These are phyloP conservation scores for Debaryomycetaceae sp. DNA, from an alignment of 1,139 yeast species.

Conservation along the genomic window DNA sequence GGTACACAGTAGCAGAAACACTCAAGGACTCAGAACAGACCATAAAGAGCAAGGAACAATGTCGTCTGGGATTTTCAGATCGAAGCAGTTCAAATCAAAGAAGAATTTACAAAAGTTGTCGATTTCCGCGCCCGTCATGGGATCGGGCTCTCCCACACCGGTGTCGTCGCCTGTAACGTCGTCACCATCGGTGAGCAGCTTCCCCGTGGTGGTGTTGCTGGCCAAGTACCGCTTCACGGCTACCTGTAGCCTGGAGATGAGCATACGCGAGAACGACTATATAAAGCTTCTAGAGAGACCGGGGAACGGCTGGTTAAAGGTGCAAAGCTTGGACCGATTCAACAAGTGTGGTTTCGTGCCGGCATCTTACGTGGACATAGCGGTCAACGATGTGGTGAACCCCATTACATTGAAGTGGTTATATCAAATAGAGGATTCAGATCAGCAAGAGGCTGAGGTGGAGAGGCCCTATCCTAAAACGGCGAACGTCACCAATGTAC, in stretches of 20 bases:
- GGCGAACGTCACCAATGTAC: conserved; percentile 2
- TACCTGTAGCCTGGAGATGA: conserved; percentile 24
- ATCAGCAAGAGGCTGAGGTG: conserved; percentile 2
- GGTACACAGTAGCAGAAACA: background rate
- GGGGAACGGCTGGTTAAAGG: conserved; percentile 38
- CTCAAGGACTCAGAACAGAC: no score
- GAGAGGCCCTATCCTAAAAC: conserved; percentile 4
- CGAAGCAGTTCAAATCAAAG: conserved; percentile 4
- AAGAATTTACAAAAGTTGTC: conserved; percentile 3
- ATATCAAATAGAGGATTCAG: conserved; percentile 11
- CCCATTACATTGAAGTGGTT: conserved; percentile 34
- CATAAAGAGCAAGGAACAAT: background rate
- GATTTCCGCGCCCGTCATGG: conserved; percentile 5
- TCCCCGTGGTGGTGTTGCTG: conserved; percentile 19
- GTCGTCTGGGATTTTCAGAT: conserved; percentile 3
- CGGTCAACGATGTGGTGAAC: conserved; percentile 28
- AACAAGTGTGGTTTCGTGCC: conserved; percentile 30
- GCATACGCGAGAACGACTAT: conserved; percentile 27
- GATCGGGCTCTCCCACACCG: background rate
- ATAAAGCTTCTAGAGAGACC: conserved; percentile 29
- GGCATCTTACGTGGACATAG: conserved; percentile 35
- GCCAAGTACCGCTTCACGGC: conserved; percentile 31
- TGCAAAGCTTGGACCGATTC: conserved; percentile 27
- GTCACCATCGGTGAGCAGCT: conserved; percentile 1
- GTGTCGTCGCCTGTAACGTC: conserved; percentile 1